Percentiles rank a stretch among this genome's conserved stretches.
phyloP scores from a whole-genome alignment of 345 rosid species.

The Citrus australasica region DNA sequence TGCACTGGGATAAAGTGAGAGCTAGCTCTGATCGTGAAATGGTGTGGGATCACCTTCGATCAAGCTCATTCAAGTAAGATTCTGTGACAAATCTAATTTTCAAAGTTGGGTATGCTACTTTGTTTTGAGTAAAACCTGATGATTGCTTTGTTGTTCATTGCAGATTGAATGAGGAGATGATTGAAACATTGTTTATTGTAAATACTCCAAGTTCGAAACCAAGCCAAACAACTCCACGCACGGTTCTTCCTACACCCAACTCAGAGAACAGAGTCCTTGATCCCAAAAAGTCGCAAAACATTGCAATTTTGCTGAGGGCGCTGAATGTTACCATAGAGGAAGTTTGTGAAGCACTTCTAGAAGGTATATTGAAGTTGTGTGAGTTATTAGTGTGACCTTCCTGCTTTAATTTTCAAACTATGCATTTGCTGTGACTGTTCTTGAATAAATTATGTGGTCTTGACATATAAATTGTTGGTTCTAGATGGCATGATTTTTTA shows the following conservation, averaged over 20 bases:
- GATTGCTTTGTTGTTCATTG: constrained; percentile 16
- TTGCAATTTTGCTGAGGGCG: constrained; percentile 85
- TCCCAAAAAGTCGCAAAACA: constrained; percentile 95
- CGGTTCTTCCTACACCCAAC: constrained; percentile 47
- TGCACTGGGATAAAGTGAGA: constrained; percentile 97
- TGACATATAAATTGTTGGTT: not conserved
- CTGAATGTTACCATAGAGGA: constrained; percentile 92
- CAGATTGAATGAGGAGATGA: constrained; percentile 94
- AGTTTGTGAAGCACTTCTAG: constrained; percentile 94
- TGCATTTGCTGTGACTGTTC: not conserved
- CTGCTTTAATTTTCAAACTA: not conserved
- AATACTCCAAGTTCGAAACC: constrained; percentile 55
- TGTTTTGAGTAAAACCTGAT: not conserved
- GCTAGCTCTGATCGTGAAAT: constrained; percentile 98
- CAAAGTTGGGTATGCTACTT: not conserved
- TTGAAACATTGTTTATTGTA: constrained; percentile 72
- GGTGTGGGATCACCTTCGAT: constrained; percentile 87
- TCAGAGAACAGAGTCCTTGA: constrained; percentile 87
- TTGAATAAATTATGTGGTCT: not conserved
- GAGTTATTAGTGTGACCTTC: not conserved
- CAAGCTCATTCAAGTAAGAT: constrained; percentile 79
- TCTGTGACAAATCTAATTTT: not conserved
- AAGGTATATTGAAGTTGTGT: constrained; percentile 46
- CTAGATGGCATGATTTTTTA: not conserved
- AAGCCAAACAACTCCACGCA: constrained; percentile 51